Conservation (phyloP, 2,329 filamentous ascomycete species). For the Exophiala alcalophila region DNA sequence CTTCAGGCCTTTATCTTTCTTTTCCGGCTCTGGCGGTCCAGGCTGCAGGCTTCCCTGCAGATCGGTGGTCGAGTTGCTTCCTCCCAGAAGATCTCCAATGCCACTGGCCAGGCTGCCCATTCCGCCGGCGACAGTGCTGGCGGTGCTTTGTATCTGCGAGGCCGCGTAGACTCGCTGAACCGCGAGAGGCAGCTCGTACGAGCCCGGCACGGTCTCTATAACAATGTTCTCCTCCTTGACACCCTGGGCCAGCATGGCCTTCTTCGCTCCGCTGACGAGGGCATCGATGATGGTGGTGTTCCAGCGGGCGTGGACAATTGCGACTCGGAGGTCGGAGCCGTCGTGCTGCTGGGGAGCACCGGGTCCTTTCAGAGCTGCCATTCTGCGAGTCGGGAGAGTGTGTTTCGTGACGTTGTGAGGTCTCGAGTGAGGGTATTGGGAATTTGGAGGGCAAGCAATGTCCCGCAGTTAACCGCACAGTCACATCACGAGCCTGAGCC, state of each 20-base stretch:
- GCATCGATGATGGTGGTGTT: constrained; percentile 84
- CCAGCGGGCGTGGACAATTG: constrained; percentile 95
- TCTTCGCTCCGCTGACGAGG: constrained; percentile 75
- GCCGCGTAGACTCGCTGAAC: constrained; percentile 84
- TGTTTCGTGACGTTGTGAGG: background rate
- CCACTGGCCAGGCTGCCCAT: constrained; percentile 56
- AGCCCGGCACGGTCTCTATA: constrained; percentile 83
- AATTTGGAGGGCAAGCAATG: background rate
- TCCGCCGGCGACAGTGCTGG: constrained; percentile 27
- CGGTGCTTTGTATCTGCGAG: constrained; percentile 76
- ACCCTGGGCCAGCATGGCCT: constrained; percentile 71
- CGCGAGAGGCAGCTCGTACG: constrained; percentile 90
- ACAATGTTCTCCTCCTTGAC: constrained; percentile 87
- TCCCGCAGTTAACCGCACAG: constrained; percentile 18
- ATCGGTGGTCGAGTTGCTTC: constrained; percentile 63
- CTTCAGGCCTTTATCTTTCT: constrained; percentile 40
- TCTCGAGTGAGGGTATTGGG: background rate
- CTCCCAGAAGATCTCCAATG: constrained; percentile 72
- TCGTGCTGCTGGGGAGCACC: constrained; percentile 58
- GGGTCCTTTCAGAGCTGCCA: constrained; percentile 62
- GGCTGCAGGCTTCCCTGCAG: constrained; percentile 43
- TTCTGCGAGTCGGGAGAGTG: constrained; percentile 19
- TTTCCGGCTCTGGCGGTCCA: constrained; percentile 28
- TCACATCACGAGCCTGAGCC: constrained; percentile 5
- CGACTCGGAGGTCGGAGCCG: constrained; percentile 75